phyloP scores from a whole-genome alignment of 1,139 yeast species.

The Debaryomyces singareniensis region DNA sequence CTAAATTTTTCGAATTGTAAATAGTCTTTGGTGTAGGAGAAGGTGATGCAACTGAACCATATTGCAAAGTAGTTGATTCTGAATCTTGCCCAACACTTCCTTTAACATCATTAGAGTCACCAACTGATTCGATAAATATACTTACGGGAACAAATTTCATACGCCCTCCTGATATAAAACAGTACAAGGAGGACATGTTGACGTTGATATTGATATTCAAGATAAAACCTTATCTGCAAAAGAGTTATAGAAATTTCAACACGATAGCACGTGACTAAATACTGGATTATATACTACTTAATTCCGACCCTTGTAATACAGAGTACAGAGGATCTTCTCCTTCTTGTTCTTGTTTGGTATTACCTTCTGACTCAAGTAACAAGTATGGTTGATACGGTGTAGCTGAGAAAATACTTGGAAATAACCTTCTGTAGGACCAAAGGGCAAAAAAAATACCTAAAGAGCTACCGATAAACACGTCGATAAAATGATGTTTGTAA shows the following conservation, averaged over 20 bases:
- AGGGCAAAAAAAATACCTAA: slow-evolving; percentile 39
- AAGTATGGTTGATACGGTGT: slow-evolving; percentile 20
- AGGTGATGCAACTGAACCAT: background rate
- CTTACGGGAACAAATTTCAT: slow-evolving; percentile 35
- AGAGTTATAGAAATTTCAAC: too few relatives aligned
- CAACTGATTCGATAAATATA: slow-evolving; percentile 12
- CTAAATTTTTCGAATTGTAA: slow-evolving; percentile 29
- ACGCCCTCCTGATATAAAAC: slow-evolving; percentile 32
- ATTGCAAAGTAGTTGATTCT: too few relatives aligned
- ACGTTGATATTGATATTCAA: too few relatives aligned
- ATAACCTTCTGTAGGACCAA: slow-evolving; percentile 36
- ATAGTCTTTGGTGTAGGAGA: slow-evolving; percentile 8
- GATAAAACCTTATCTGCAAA: too few relatives aligned
- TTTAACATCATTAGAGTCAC: background rate
- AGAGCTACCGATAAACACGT: slow-evolving; percentile 53
- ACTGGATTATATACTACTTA: too few relatives aligned
- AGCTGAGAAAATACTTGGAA: slow-evolving; percentile 19
- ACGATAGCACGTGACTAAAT: too few relatives aligned
- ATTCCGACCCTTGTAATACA: too few relatives aligned
- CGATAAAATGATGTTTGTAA: slow-evolving; percentile 73
- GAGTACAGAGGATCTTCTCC: too few relatives aligned
- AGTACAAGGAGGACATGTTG: slow-evolving; percentile 25
- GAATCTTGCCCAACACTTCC: too few relatives aligned
- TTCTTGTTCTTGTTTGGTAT: too few relatives aligned
- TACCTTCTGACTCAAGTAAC: too few relatives aligned